Evolutionary conservation across 202 grass and related monocot species (phyloP), one percentile per base, ranked within the genome.

Genomic region (Schoenoplectus tabernaemontani): DNA sequence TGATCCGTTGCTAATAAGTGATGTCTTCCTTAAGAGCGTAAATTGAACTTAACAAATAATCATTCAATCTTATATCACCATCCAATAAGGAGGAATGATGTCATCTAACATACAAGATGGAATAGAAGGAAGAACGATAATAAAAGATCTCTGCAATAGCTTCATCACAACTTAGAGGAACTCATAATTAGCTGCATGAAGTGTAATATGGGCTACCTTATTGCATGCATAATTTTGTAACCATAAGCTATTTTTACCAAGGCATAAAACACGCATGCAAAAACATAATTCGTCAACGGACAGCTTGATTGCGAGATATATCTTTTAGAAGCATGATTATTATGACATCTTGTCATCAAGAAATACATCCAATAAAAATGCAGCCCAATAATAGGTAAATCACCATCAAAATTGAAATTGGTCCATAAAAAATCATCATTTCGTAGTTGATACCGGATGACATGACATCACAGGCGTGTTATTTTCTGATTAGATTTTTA

Each of bases 1-100:
- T 64, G 59, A 80, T 66, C 38, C 41, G 41, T 80, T 80, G 15
- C 23, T 66, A 80, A 80, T 80, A 59, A 80, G 36, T 66, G 58
- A 26, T 66, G 58, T 38, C 78, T 48, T 59, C 78, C 39, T n/a
- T 46, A 50, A 30, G n/a, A 56, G 44, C 19, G 71, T 56, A 19
- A 65, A 47, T 62, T 50, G 20, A 80, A 66, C 58, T 65, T 51
- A 65, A n/a, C 33, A 53, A 65, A 12, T 36, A 66, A 48, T 64
- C 17, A 44, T 64, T 64, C 22, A 66, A 53, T 64, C 71, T 15
- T 36, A 20, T 9, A 30, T 56, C 71, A 12, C 68, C 71, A 75
- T 54, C 71, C 69, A 28, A 28, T 73, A n/a, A n/a, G n/a, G n/a
- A n/a, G n/a, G n/a, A n/a, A n/a, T n/a, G n/a, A n/a, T n/a, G n/a